Base-by-base conservation (phyloP, 2,329 filamentous ascomycete genomes). In the Penicillium sp. region DNA sequence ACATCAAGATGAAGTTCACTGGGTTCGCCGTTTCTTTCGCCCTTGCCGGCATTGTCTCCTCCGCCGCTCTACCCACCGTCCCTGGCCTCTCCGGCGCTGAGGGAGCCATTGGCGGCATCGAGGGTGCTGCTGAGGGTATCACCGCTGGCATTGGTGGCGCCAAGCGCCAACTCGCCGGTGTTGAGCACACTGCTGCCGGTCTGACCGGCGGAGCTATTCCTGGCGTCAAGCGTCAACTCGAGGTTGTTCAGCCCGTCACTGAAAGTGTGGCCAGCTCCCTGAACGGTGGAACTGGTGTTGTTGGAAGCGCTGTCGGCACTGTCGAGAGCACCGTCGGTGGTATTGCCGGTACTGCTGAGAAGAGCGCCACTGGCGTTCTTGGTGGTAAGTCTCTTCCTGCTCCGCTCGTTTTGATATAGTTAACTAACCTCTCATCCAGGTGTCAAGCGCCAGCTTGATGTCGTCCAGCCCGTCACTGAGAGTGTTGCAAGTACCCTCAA, bases 1-100 rank as follows among this genome's bases (percentile, higher is more conserved):
- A 41, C 44, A 50, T 51, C 52, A 69, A 34, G 52, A 72, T 72
- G 70, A 72, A 71, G 66, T 66, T 72, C 64, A 66, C 67, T 57
- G 65, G 65, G 61, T 58, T 72, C 45, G 41, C 65, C 33, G 48
- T 65, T 46, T 64, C 68, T 29, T 56, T 72, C 21, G 68, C 67
- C 34, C 34, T 71, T 46, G 64, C 63, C 47, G 58, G 68, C 55
- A 51, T 62, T 53, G 63, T 62, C 39, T 65, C 63, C 32, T 61
- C 67, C 24, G 62, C 61, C 27, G 67, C 66, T 37, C 54, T 72
- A 23, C 68, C 69, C 13, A n/a, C 34, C 36, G 53, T 72, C 24
- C 68, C 69, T 23, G 17, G 37, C 20, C 30, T 60, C 23, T 42
- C 46, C 26, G 33, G 34, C 13, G 30, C 54, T 20, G 36, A 48